A percentile compares a stretch with the other conserved stretches of the same genome.
Conservation (phyloP, 805 yeast genomes). For the Tetrapisispora iriomotensis region DNA sequence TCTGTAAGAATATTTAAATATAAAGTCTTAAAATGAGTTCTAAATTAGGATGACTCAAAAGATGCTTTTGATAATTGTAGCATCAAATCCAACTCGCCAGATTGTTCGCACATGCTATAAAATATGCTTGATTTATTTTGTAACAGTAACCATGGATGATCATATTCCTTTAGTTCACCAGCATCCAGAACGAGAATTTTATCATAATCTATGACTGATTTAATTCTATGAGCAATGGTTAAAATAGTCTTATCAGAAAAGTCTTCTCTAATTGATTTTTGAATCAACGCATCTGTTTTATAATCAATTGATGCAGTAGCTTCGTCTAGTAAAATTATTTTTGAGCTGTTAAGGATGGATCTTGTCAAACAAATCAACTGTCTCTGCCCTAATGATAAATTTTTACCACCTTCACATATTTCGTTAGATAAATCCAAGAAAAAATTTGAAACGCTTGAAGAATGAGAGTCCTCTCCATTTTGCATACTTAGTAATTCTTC, state of each 20-base stretch:
- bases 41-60: neutral
- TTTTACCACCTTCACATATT: conserved; percentile 62
- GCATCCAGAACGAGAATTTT: conserved; percentile 67
- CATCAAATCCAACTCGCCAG: conserved; percentile 77
- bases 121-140: conserved; percentile 39
- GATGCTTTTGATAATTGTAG: conserved; percentile 50
- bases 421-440: conserved; percentile 47
- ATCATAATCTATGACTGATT: conserved; percentile 72
- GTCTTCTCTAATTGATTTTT: conserved; percentile 63
- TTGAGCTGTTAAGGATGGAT: conserved; percentile 54
- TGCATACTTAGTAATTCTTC: conserved; percentile 35
- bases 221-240: conserved; percentile 72
- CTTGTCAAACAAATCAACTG: conserved; percentile 69
- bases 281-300: conserved; percentile 65
- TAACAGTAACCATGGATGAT: conserved; percentile 51
- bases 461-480: too few relatives aligned
- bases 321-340: conserved; percentile 63
- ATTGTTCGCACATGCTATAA: conserved; percentile 61
- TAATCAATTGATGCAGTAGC: conserved; percentile 78
- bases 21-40: too few relatives aligned
- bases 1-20: neutral
- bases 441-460: too few relatives aligned
- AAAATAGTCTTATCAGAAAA: conserved; percentile 57
- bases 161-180: conserved; percentile 61
- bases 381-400: conserved; percentile 72